Percentiles rank a stretch among this genome's conserved stretches.
Evolutionary conservation across 352 stramenopile genomes (phyloP).

Genomic region (Globisporangium takayamanum): DNA sequence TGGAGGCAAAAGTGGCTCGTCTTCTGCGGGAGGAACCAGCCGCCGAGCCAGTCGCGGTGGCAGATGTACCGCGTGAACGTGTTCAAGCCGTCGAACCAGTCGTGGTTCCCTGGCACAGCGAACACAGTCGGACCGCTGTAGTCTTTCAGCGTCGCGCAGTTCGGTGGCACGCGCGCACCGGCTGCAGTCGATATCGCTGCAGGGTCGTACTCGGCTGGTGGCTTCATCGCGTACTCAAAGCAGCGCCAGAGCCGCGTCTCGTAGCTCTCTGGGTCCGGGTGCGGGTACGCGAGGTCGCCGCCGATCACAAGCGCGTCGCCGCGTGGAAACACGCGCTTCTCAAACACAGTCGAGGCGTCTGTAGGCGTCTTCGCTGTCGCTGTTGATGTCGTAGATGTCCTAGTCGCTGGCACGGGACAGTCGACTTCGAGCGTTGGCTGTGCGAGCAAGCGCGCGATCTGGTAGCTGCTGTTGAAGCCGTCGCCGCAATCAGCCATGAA

Average conservation of each 20-base stretch:
- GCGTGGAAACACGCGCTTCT: constrained; percentile 61
- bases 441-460: constrained; percentile 87
- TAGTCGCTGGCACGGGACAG: constrained; percentile 16
- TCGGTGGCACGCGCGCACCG: constrained; percentile 57
- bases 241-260: constrained; percentile 87
- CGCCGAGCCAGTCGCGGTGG: constrained; percentile 88
- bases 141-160: constrained; percentile 38
- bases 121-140: constrained; percentile 73
- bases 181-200: constrained; percentile 73
- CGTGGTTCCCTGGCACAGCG: constrained; percentile 89
- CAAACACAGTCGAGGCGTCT: constrained; percentile 21
- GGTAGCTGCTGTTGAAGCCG: constrained; percentile 92
- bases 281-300: constrained; percentile 90
- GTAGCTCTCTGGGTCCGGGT: constrained; percentile 83
- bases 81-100: constrained; percentile 93
- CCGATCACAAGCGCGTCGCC: constrained; percentile 88
- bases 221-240: constrained; percentile 93
- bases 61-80: constrained; percentile 91
- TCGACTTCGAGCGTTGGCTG: constrained; percentile 83
- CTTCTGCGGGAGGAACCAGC: constrained; percentile 89
- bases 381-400: too few species aligned
- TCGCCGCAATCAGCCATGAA: constrained; percentile 93
- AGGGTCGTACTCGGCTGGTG: constrained; percentile 79
- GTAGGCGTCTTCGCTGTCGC: background rate
- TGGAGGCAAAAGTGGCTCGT: constrained; percentile 91